Evolutionary conservation across 2,329 filamentous ascomycete genomes (phyloP).

Genomic region (Diplodia corticola): DNA sequence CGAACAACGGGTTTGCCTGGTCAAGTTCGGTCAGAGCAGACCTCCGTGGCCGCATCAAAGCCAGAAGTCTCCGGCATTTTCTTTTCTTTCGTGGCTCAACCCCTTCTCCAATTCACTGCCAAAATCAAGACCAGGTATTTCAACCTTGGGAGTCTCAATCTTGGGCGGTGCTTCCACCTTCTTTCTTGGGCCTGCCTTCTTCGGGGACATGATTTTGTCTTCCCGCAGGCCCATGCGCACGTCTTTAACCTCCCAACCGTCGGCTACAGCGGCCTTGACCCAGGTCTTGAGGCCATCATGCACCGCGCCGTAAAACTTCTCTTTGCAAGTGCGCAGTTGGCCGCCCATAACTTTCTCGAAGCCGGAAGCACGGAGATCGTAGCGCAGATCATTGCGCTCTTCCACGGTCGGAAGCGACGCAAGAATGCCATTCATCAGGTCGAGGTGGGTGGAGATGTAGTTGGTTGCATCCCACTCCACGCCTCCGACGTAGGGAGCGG

Average conservation of each 20-base stretch:
- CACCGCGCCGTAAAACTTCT: constrained; percentile 93
- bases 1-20: background rate
- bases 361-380: constrained; percentile 76
- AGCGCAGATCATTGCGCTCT: constrained; percentile 77
- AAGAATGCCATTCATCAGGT: constrained; percentile 87
- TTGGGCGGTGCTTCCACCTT: constrained; percentile 39
- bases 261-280: constrained; percentile 82
- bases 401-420: constrained; percentile 70
- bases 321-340: constrained; percentile 87
- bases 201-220: constrained; percentile 40
- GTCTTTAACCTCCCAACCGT: constrained; percentile 81
- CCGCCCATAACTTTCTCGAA: constrained; percentile 89
- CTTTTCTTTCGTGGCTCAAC: constrained; percentile 6
- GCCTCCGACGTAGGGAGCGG: constrained; percentile 92
- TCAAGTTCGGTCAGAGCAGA: background rate
- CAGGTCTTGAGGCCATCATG: constrained; percentile 87
- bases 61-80: constrained; percentile 15
- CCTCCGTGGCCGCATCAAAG: background rate
- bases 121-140: constrained; percentile 28
- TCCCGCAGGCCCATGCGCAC: constrained; percentile 67
- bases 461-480: constrained; percentile 99
- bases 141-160: constrained; percentile 42
- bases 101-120: constrained; percentile 15
- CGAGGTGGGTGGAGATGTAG: constrained; percentile 88
- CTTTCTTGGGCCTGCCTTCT: constrained; percentile 29